Percentiles rank a stretch among this genome's conserved stretches.
These are phyloP conservation scores for Cladorrhinum samala DNA, from an alignment of 495 filamentous ascomycete species.

Conservation along the genomic window DNA sequence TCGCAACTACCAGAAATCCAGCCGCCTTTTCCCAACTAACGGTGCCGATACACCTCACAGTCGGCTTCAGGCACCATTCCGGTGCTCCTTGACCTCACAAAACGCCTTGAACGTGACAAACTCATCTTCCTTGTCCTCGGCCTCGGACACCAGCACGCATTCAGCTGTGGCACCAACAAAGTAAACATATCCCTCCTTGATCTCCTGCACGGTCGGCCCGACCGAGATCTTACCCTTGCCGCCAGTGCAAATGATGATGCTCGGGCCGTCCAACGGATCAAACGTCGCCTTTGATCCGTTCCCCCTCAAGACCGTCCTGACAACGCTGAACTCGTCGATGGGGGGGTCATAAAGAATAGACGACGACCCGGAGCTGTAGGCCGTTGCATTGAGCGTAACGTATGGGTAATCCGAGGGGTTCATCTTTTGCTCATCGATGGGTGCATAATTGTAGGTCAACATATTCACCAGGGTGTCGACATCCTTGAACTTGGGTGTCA, in stretches of 20 bases:
- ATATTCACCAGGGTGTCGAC: slow-evolving; percentile 83
- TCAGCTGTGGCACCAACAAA: slow-evolving; percentile 92
- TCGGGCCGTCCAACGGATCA: slow-evolving; percentile 79
- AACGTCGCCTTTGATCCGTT: slow-evolving; percentile 76
- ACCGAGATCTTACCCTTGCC: slow-evolving; percentile 80
- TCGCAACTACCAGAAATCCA: too few relatives aligned
- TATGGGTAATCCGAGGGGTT: slow-evolving; percentile 75
- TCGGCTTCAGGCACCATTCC: slow-evolving; percentile 16
- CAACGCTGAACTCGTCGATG: slow-evolving; percentile 92
- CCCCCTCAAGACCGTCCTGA: slow-evolving; percentile 67
- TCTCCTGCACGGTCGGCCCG: slow-evolving; percentile 60
- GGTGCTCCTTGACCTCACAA: slow-evolving; percentile 62
- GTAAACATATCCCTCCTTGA: slow-evolving; percentile 71
- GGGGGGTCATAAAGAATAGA: slow-evolving; percentile 83
- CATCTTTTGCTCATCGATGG: slow-evolving; percentile 93
- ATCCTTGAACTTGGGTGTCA: slow-evolving; percentile 98
- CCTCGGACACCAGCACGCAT: slow-evolving; percentile 64
- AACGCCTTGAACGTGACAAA: slow-evolving; percentile 95
- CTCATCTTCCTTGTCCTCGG: slow-evolving; percentile 47
- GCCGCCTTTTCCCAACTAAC: too few relatives aligned
- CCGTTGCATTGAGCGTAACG: slow-evolving; percentile 66
- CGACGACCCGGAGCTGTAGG: slow-evolving; percentile 67
- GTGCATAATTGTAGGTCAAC: slow-evolving; percentile 91
- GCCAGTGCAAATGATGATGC: slow-evolving; percentile 81
- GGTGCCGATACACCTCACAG: neutral